Evolutionary conservation across 257 asterid genomes (phyloP), one percentile per base, ranked within the genome.

Genomic region (Pogostemon cablin): DNA sequence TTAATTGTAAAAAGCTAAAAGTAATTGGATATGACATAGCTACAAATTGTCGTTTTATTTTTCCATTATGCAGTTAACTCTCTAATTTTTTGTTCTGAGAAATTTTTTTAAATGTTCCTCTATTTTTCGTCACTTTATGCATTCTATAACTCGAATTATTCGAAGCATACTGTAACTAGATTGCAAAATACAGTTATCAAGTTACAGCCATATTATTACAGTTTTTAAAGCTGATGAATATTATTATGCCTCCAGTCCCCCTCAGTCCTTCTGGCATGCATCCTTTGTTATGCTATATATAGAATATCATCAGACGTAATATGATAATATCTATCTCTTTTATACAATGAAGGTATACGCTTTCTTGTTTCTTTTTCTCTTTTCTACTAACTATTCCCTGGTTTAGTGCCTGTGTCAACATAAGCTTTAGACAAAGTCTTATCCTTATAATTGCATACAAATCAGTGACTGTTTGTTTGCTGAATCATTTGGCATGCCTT

Each of bases 401-500:
- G 58, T 17, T 17, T 2, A 8, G 60, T 17, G 46, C 47, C 48
- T 8, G 3, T 37, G 32, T 34, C 57, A 42, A 50, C 2, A 8
- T 20, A 53, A 50, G 54, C 48, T 72, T 42, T 8, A 41, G 46
- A 43, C 46, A 38, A 25, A 44, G 55, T 41, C 20, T 25, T 34
- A 8, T 38, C 40, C 10, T 20, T 72, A 11, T 15, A n/a, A 43
- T 50, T 35, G 52, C 55, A 55, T 54, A 2, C 15, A 39, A 37
- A 65, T 65, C 44, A 68, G 41, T 43, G 17, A 35, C 40, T 35
- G 58, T 25, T 49, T 63, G 38, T 11, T 76, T 68, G 47, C 46
- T 64, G 67, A 74, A 42, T 55, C 39, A 37, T n/a, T 62, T 72
- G 32, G 63, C 68, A 10, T 53, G 65, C 38, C 35, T 61, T 58